Evolutionary conservation across 257 asterid species (phyloP).

Genomic region (Perilla frutescens): DNA sequence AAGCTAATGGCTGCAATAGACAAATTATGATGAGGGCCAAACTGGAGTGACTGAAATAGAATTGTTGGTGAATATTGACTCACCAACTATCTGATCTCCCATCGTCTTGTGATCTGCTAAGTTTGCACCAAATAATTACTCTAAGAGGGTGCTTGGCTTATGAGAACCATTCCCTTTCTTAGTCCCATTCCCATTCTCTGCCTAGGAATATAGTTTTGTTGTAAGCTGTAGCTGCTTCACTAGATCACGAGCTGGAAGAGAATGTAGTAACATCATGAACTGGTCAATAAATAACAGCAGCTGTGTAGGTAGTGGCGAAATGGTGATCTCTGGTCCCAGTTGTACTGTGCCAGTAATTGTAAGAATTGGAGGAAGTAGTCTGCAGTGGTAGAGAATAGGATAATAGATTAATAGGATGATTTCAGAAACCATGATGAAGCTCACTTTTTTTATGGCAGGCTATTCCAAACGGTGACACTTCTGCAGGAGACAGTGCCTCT

Average conservation of each 20-base stretch:
- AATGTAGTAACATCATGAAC: not conserved
- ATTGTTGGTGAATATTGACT: not conserved
- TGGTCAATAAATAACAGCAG: conserved; percentile 10
- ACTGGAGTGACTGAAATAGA: conserved; percentile 3
- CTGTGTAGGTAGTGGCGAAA: not conserved
- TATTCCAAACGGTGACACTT: conserved; percentile 52
- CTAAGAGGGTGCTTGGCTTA: not conserved
- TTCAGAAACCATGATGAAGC: not conserved
- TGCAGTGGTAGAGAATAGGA: not conserved
- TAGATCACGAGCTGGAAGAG: conserved; percentile 1
- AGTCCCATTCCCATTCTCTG: not conserved
- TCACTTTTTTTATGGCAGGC: conserved; percentile 49
- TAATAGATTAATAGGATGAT: not conserved
- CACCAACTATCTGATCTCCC: conserved; percentile 1
- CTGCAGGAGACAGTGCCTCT: conserved; percentile 47
- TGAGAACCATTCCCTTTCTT: not conserved
- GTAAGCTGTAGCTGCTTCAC: conserved; percentile 19
- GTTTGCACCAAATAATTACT: not conserved
- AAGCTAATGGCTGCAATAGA: not conserved
- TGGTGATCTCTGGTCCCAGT: conserved; percentile 1
- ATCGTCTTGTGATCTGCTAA: conserved; percentile 7
- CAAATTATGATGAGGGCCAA: conserved; percentile 6
- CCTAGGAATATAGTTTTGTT: not conserved
- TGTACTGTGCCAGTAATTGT: not conserved
- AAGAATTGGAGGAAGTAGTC: conserved; percentile 3